phyloP scores from a whole-genome alignment of 331 rosid species.

The Rosa hybrid region DNA sequence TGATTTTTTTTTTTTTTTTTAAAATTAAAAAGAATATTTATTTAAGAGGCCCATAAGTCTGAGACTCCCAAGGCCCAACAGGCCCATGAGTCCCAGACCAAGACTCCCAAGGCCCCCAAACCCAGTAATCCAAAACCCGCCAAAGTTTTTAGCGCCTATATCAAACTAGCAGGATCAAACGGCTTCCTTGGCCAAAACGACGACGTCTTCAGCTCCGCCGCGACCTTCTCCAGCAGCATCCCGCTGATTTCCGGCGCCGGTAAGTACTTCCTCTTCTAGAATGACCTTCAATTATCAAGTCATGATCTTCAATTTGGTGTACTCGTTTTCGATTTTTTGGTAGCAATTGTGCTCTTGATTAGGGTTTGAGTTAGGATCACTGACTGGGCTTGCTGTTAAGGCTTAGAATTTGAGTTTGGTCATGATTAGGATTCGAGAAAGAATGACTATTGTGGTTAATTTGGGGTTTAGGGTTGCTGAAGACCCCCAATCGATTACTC shows the following conservation, averaged over 20 bases:
- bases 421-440: background rate
- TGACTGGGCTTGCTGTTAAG: background rate
- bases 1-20: too few relatives aligned
- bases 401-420: background rate
- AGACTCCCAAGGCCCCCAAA: too few relatives aligned
- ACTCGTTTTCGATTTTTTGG: background rate
- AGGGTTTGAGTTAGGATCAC: background rate
- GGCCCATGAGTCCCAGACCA: background rate
- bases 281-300: background rate
- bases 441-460: background rate
- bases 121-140: background rate
- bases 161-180: background rate
- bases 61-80: background rate
- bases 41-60: background rate
- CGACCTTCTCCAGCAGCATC: background rate
- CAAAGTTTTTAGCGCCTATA: background rate
- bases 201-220: slow-evolving; percentile 9
- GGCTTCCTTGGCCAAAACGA: background rate
- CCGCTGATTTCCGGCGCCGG: background rate
- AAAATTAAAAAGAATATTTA: too few relatives aligned
- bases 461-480: slow-evolving; percentile 2
- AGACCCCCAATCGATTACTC: background rate
- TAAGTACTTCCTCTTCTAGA: background rate
- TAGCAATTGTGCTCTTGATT: background rate
- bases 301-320: background rate